Base-by-base conservation (phyloP, 1,139 yeast species). In the Lodderomyces margitis region DNA sequence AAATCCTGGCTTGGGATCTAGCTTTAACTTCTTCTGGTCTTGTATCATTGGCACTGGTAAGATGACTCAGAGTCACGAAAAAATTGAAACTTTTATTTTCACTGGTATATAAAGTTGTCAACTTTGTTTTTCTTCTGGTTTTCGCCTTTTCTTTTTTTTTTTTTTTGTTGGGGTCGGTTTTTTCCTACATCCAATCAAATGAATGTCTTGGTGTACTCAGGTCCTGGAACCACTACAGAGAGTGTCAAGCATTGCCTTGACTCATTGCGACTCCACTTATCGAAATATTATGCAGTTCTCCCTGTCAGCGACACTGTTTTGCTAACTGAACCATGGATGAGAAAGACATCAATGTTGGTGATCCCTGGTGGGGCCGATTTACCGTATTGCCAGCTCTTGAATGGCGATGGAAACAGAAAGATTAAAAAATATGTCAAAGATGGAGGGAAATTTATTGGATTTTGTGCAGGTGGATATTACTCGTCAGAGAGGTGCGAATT, bases 321-420 rank as follows among this genome's bases (percentile, higher is more conserved):
- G 12, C 61, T 76, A 38, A 75, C 77, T 33, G 98, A 92, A 55
- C 98, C 98, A 0, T 94, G 99, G 98, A 75, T 75, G 53, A 56
- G 75, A 6, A 86, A 87, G 53, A 86, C 98, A 0, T 71, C 95
- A 0, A 67, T 87, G 50, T 59, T 92, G 40, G 96, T 91, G 3
- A 63, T 94, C 21, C 99, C 98, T 0, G 98, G 98, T 2, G 98
- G 98, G 3, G 97, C 98, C 1, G 98, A 92, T 59, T 64, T 89
- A 40, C 97, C 97, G 0, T 84, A 78, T 56, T 87, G 96, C 56
- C 68, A 73, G 35, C 70, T 72, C 1, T 70, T 91, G 43, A 80
- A 85, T 52, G 96, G 96, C 1, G 64, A 61, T 6, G 91, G 89
- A 0, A 87, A 81, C 53, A 55, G 62, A 3, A 64, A 65, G 32